These are phyloP conservation scores for Curvularia spicifera DNA, from an alignment of 2,329 filamentous ascomycete genomes.

Conservation along the genomic window DNA sequence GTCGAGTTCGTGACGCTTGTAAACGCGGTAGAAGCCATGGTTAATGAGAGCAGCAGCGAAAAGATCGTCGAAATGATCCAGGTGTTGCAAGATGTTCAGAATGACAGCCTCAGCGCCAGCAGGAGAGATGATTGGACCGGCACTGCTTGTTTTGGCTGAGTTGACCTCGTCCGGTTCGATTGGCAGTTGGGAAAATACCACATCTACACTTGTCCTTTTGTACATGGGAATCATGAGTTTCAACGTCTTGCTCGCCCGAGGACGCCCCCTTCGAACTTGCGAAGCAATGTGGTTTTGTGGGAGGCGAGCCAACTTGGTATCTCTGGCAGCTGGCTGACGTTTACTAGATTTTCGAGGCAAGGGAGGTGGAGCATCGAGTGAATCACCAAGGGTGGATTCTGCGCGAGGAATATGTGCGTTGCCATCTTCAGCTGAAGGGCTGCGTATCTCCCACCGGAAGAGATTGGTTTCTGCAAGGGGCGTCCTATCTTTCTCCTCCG, in stretches of 20 bases:
- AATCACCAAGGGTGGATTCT: conserved; percentile 20
- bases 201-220: conserved; percentile 31
- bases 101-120: conserved; percentile 59
- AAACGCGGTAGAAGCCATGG: conserved; percentile 63
- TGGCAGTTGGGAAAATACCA: conserved; percentile 29
- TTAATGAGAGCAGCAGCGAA: conserved; percentile 62
- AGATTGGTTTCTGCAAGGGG: conserved; percentile 34
- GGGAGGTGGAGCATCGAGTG: conserved; percentile 33
- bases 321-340: conserved; percentile 39
- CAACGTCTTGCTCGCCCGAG: conserved; percentile 27
- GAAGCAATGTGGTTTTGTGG: conserved; percentile 42
- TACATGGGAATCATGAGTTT: conserved; percentile 34
- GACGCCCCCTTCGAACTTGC: conserved; percentile 31
- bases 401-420: conserved; percentile 16
- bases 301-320: conserved; percentile 32
- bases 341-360: conserved; percentile 54
- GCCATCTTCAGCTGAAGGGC: conserved; percentile 9
- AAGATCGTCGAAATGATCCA: conserved; percentile 61
- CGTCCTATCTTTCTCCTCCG: conserved; percentile 39
- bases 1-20: conserved; percentile 62
- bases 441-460: conserved; percentile 29
- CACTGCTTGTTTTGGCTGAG: conserved; percentile 21
- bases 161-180: conserved; percentile 9
- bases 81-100: conserved; percentile 57
- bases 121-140: conserved; percentile 49